These are phyloP conservation scores for Obelidium mucronatum DNA, from an alignment of 192 early-diverging fungal genomes.

Conservation along the genomic window DNA sequence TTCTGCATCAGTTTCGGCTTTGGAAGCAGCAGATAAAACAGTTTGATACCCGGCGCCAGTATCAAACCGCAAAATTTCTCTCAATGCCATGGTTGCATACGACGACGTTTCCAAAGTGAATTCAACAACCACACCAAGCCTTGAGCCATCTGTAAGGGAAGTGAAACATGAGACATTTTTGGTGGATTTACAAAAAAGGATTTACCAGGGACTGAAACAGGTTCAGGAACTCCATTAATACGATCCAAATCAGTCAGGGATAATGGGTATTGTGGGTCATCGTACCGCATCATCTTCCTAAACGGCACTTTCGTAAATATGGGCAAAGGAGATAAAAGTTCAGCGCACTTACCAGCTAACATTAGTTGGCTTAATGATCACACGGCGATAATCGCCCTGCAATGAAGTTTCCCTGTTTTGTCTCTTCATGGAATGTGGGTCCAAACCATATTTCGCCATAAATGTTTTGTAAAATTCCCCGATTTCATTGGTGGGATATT, in stretches of 20 bases:
- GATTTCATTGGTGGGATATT: conserved; percentile 82
- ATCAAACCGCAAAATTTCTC: conserved; percentile 79
- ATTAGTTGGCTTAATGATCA: conserved; percentile 47
- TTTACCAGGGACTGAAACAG: conserved; percentile 36
- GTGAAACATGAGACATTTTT: not conserved
- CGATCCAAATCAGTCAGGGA: conserved; percentile 44
- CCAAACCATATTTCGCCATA: conserved; percentile 78
- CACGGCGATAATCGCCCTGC: conserved; percentile 57
- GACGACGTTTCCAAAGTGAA: conserved; percentile 83
- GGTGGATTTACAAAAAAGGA: not conserved
- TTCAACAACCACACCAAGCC: conserved; percentile 74
- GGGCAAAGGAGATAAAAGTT: no score
- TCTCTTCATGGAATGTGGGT: conserved; percentile 69
- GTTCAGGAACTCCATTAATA: conserved; percentile 41
- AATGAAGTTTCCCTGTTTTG: conserved; percentile 59
- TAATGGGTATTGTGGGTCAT: conserved; percentile 40
- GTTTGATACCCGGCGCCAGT: conserved; percentile 45
- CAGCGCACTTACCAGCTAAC: conserved; percentile 46
- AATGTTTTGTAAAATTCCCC: conserved; percentile 67
- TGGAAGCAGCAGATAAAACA: conserved; percentile 24
- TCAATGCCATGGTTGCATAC: conserved; percentile 97
- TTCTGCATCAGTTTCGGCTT: conserved; percentile 17
- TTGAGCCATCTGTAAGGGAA: conserved; percentile 60
- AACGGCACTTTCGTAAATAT: no score
- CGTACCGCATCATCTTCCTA: conserved; percentile 47